Conservation (phyloP, 768 basidiomycete genomes). For the Pleurotus cornucopiae region DNA sequence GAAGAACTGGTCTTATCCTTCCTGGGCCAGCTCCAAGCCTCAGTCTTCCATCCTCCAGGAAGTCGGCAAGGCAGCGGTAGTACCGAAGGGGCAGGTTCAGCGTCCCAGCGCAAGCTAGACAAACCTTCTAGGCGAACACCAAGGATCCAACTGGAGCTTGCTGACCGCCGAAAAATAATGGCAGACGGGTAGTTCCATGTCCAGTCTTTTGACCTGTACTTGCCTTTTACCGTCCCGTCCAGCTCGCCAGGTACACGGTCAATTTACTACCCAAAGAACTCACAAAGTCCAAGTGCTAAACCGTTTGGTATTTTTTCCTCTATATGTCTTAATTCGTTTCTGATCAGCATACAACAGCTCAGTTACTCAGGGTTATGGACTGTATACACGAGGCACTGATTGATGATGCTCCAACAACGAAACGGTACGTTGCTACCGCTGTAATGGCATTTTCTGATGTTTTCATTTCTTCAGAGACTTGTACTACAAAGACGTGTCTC, state of each 20-base stretch:
- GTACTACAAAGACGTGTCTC: slow-evolving; percentile 77
- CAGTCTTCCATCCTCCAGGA: slow-evolving; percentile 9
- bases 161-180: slow-evolving; percentile 10
- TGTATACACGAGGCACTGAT: slow-evolving; percentile 65
- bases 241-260: slow-evolving; percentile 9
- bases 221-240: background rate
- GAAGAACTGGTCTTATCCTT: slow-evolving; percentile 25
- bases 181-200: slow-evolving; percentile 8
- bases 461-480: slow-evolving; percentile 57
- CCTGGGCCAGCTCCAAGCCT: slow-evolving; percentile 23
- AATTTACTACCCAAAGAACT: slow-evolving; percentile 19
- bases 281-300: slow-evolving; percentile 29
- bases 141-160: slow-evolving; percentile 11
- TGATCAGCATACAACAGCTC: slow-evolving; percentile 40
- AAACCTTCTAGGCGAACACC: slow-evolving; percentile 1
- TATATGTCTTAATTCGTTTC: background rate
- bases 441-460: background rate
- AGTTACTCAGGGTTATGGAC: slow-evolving; percentile 62
- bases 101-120: background rate
- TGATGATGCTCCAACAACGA: slow-evolving; percentile 53
- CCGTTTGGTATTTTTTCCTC: slow-evolving; percentile 32
- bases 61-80: background rate
- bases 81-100: no score
- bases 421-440: slow-evolving; percentile 39
- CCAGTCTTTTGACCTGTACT: background rate